Conservation (phyloP, 805 yeast species). For the Candida wancherniae region DNA sequence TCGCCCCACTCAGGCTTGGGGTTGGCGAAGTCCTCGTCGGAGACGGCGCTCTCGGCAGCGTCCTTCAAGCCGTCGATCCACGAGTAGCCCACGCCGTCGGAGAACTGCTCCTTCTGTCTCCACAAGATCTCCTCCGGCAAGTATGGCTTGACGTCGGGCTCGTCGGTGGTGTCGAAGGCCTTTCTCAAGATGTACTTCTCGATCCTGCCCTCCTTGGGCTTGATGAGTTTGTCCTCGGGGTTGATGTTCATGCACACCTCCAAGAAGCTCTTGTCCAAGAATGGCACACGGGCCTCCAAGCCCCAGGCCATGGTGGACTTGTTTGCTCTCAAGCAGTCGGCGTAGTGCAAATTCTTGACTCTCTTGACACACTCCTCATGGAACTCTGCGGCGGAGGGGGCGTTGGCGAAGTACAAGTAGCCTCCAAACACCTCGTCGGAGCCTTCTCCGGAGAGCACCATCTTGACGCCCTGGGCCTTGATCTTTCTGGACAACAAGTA, state of each 20-base stretch:
- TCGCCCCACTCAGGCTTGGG: constrained; percentile 96
- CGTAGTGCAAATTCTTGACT: constrained; percentile 93
- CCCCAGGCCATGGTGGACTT: constrained; percentile 99
- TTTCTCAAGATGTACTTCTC: constrained; percentile 96
- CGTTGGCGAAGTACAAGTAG: constrained; percentile 93
- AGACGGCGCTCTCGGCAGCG: constrained; percentile 77
- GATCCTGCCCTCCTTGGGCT: constrained; percentile 64
- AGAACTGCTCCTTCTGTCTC: constrained; percentile 99
- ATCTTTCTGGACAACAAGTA: constrained; percentile 91
- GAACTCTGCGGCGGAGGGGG: constrained; percentile 91
- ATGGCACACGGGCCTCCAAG: constrained; percentile 98
- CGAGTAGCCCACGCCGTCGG: constrained; percentile 99
- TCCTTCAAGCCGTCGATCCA: constrained; percentile 99
- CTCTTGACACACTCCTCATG: constrained; percentile 93
- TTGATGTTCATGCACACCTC: constrained; percentile 91
- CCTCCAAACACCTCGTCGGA: constrained; percentile 99
- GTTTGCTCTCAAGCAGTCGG: constrained; percentile 98
- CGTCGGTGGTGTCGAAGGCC: constrained; percentile 93
- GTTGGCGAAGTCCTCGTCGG: constrained; percentile 85
- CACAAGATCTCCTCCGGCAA: constrained; percentile 94
- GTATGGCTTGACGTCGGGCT: constrained; percentile 73
- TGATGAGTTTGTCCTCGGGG: constrained; percentile 87
- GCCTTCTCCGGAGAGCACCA: constrained; percentile 99
- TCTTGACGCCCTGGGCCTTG: constrained; percentile 99
- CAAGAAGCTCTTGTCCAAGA: constrained; percentile 90